Base-by-base conservation (phyloP, 371 early-diverging fungal species). In the Actinomucor elegans region DNA sequence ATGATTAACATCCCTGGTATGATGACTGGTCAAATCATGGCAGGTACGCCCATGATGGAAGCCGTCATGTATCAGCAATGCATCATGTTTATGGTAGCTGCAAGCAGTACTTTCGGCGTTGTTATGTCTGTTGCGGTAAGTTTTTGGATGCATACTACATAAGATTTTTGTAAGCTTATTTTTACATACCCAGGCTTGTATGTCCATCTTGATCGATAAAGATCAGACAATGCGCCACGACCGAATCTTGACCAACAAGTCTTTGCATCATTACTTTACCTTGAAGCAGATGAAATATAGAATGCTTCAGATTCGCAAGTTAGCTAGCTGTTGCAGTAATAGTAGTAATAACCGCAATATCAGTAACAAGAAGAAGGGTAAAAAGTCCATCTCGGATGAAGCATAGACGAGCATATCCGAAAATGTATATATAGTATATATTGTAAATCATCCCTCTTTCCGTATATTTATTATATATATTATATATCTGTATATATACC, bases 1-100 rank as follows among this genome's bases (percentile, higher is more conserved):
- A 69, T 94, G 59, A 89, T 94, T 28, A 89, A 91, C 32, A 94
- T 94, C 43, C 94, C 94, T 0, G 94, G 92, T 20, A 86, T 90
- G 81, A 94, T 94, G 94, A 90, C 89, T 0, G 94, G 94, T 42
- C 92, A 92, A 63, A 81, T 93, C 43, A 79, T 94, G 57, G 92
- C 91, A 23, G 94, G 94, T 8, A 85, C 87, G 0, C 77, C 83
- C 3, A 89, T 92, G 43, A 75, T 80, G 57, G 82, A 91, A 43
- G 94, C 95, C 0, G 90, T 86, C 7, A 67, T 83, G n/a, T 91
- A 89, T 62, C 93, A 93, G 61, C 85, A 87, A 58, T 84, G 90
- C 40, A 87, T 92, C 52, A 84, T 90, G 84, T 92, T 89, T 61
- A 84, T 93, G 87, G 82, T 93, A 24, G 80, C 86, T 9, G 84